These are phyloP conservation scores for Plasmodium adleri DNA, from an alignment of 169 alveolate genomes.

Conservation along the genomic window DNA sequence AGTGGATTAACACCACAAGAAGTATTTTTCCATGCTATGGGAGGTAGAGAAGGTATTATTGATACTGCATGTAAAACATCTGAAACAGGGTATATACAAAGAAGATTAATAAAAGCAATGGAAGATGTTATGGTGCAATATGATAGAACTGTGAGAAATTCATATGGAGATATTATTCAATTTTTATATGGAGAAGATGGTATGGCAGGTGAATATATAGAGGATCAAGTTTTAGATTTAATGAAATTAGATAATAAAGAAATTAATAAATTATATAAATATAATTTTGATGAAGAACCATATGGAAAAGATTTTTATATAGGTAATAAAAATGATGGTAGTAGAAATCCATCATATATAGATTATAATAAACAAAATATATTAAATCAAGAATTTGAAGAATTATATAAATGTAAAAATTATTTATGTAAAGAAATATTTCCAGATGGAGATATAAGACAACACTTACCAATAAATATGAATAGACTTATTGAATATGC, in stretches of 20 bases:
- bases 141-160: constrained; percentile 99
- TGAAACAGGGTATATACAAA: constrained; percentile 99
- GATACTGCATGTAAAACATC: constrained; percentile 99
- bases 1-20: constrained; percentile 98
- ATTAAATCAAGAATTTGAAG: constrained; percentile 85
- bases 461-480: constrained; percentile 97
- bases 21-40: constrained; percentile 99
- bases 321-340: constrained; percentile 31
- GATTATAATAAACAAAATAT: constrained; percentile 87
- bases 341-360: constrained; percentile 78
- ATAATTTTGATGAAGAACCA: constrained; percentile 86
- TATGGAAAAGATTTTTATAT: constrained; percentile 75
- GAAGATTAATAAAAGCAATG: constrained; percentile 99
- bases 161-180: constrained; percentile 96
- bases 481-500: constrained; percentile 94
- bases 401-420: constrained; percentile 82
- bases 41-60: constrained; percentile 99
- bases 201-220: constrained; percentile 99
- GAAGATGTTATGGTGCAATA: constrained; percentile 99
- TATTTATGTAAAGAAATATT: constrained; percentile 90
- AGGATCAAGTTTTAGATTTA: constrained; percentile 96
- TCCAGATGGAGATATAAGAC: constrained; percentile 95
- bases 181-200: constrained; percentile 99
- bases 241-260: constrained; percentile 93
- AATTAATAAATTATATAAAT: constrained; percentile 84